Evolutionary conservation across 2,329 filamentous ascomycete genomes (phyloP).

Genomic region (Phaeosphaeria sp.): DNA sequence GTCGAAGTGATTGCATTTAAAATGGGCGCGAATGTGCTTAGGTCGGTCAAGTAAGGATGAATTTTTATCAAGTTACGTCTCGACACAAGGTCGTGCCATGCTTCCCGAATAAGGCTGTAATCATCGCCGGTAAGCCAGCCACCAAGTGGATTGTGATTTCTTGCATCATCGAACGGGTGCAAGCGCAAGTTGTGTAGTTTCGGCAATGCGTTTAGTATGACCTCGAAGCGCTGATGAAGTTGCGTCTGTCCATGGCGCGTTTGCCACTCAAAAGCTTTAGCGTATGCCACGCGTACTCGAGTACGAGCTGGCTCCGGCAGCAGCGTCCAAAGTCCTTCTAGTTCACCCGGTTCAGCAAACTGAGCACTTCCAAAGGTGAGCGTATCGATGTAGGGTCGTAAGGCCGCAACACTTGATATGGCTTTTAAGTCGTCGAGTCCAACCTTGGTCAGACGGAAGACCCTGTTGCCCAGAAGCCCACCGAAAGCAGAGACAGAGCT

Average conservation of each 20-base stretch:
- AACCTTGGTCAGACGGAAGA: slow-evolving; percentile 5
- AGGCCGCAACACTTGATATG: neutral
- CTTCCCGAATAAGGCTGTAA: neutral
- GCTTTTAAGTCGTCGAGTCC: slow-evolving; percentile 5
- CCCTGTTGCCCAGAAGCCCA: neutral
- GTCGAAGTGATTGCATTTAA: neutral
- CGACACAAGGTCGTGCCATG: neutral
- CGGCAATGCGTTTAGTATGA: neutral
- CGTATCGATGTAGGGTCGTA: slow-evolving; percentile 3
- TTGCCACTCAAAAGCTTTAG: neutral
- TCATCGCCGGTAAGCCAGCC: neutral
- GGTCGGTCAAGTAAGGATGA: neutral
- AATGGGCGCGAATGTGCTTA: neutral
- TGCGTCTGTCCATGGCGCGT: neutral
- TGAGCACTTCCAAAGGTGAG: slow-evolving; percentile 7
- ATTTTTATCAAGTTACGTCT: too few species aligned
- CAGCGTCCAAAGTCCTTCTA: neutral
- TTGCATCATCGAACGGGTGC: neutral
- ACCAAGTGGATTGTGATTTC: neutral
- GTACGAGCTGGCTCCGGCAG: neutral
- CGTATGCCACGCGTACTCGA: neutral
- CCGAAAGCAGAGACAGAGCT: slow-evolving; percentile 5
- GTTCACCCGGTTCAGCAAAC: neutral
- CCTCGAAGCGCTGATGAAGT: neutral
- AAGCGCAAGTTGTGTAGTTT: neutral